Base-by-base conservation (phyloP, 352 stramenopile species). In the Phytopythium sindhum region DNA sequence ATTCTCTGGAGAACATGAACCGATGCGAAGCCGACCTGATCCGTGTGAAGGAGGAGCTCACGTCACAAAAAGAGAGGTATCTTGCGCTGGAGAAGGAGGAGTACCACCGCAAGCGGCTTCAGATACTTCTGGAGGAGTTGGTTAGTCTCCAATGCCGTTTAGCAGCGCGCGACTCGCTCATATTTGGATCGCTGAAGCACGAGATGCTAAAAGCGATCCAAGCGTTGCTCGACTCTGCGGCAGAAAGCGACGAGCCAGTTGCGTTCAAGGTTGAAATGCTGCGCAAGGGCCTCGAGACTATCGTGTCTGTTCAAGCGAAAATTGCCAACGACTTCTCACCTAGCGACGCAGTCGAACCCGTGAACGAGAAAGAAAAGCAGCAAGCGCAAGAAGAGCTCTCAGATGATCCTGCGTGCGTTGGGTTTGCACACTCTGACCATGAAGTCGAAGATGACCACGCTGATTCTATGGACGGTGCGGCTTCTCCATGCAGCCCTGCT, bases 1-100 rank as follows among this genome's bases (percentile, higher is more conserved):
- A 57, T 17, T 57, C 58, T 12, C 45, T 64, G 21, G 19, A 45
- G 33, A 48, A 45, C 11, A 39, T 44, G 47, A 57, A 64, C 48
- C 31, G 33, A 6, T 45, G 28, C 23, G 58, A 64, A 39, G 29
- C 23, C 8, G 26, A 56, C 24, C 9, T 41, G 44, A 45, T 64
- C 21, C 45, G 28, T 11, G 31, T 50, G 0, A 64, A 57, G 44
- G 29, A 64, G 6, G 28, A 64, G n/a, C 39, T 64, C 3, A 10
- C 28, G 19, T 26, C 31, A 8, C 58, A 64, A 37, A 64, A 64
- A n/a, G 35, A 57, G 28, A 44, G 21, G n/a, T 57, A 52, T 23
- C 5, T 45, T 5, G 19, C 37, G 14, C 17, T 57, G 21, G 12
- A 48, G 15, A 35, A 56, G 19, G 44, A 64, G 24, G 29, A 41